A percentile compares a stretch with the other conserved stretches of the same genome.
phyloP scores from a whole-genome alignment of 495 filamentous ascomycete species.

The Venustampulla echinocandica region DNA sequence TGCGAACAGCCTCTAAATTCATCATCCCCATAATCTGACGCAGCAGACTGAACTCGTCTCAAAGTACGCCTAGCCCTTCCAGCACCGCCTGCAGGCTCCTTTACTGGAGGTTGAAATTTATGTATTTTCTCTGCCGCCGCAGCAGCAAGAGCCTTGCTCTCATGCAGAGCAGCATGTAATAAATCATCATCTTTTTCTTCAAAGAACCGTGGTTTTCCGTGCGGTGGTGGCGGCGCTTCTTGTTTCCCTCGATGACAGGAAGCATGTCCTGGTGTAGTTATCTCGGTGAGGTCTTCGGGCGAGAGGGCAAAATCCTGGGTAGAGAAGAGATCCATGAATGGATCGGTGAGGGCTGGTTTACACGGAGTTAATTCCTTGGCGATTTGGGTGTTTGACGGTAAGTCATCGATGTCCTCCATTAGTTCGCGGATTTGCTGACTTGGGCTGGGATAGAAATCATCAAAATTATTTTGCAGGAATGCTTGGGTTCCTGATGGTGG shows the following conservation, averaged over 20 bases:
- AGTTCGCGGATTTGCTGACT: constrained; percentile 39
- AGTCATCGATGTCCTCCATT: constrained; percentile 25
- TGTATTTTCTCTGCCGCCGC: not conserved
- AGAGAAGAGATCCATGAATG: constrained; percentile 28
- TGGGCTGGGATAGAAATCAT: constrained; percentile 39
- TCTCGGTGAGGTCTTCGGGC: constrained; percentile 38
- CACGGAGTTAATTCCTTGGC: constrained; percentile 10
- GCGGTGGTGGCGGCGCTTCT: not conserved
- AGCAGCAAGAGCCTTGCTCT: constrained; percentile 10
- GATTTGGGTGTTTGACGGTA: constrained; percentile 21
- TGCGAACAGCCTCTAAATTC: constrained; percentile 9
- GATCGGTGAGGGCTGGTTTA: not conserved
- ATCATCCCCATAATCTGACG: constrained; percentile 23
- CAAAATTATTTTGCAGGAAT: constrained; percentile 36
- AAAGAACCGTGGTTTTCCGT: constrained; percentile 14
- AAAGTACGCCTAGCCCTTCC: constrained; percentile 2
- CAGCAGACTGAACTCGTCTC: constrained; percentile 2
- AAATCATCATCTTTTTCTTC: constrained; percentile 23
- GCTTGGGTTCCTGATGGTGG: constrained; percentile 34
- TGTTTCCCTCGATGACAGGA: not conserved
- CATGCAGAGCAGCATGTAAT: constrained; percentile 15
- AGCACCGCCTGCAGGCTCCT: not conserved
- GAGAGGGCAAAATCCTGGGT: constrained; percentile 41
- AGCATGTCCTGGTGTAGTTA: constrained; percentile 25
- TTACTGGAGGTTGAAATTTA: not conserved